Percentiles rank a stretch among this genome's conserved stretches.
phyloP scores from a whole-genome alignment of 306 rosid genomes.

The Trifolium pratense region DNA sequence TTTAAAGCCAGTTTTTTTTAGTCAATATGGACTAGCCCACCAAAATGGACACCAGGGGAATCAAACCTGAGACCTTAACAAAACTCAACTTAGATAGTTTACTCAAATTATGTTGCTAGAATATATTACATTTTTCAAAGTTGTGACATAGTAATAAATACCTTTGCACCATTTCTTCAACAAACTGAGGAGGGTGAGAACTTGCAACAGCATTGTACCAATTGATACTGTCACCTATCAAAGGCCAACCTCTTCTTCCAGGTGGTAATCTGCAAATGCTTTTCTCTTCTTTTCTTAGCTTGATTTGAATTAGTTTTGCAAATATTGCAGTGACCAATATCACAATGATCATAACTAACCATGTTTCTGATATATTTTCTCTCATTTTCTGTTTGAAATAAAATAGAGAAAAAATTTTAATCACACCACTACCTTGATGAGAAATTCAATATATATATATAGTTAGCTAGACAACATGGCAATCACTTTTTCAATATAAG shows the following conservation, averaged over 20 bases:
- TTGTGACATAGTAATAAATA: constrained; percentile 35
- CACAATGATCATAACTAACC: constrained; percentile 47
- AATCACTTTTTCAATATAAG: constrained; percentile 39
- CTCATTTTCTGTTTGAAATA: constrained; percentile 54
- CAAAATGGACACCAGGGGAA: no score
- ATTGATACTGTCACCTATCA: constrained; percentile 85
- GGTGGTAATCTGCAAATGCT: constrained; percentile 60
- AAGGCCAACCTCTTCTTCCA: constrained; percentile 90
- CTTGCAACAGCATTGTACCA: constrained; percentile 94
- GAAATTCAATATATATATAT: constrained; percentile 35
- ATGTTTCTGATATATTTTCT: constrained; percentile 48
- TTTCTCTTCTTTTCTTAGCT: constrained; percentile 38
- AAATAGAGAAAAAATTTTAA: constrained; percentile 27
- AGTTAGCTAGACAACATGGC: constrained; percentile 41
- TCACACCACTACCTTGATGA: constrained; percentile 42
- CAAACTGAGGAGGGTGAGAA: constrained; percentile 84
- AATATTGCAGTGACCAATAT: constrained; percentile 44
- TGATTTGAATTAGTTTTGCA: constrained; percentile 41
- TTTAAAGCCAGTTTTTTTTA: no score
- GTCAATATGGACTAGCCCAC: no score
- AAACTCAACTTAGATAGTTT: no score
- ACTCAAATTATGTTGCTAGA: neutral
- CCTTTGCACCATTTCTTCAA: constrained; percentile 86
- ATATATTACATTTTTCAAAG: constrained; percentile 31
- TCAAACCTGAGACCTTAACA: no score